Conservation (phyloP, 2,329 filamentous ascomycete genomes). For the Cytospora chrysosperma region DNA sequence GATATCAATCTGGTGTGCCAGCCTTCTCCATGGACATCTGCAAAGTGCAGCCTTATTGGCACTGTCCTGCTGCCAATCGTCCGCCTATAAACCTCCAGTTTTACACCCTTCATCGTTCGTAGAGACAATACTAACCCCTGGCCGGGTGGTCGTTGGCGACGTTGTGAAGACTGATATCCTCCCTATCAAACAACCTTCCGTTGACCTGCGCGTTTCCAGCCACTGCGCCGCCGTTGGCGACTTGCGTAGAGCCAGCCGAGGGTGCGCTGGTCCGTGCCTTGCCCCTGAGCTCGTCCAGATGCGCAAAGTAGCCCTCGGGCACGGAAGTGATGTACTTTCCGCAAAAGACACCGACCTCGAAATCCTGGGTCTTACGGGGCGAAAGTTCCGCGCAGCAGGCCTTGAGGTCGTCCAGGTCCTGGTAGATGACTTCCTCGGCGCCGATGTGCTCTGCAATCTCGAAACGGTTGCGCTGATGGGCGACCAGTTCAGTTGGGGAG, state of each 20-base stretch:
- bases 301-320: constrained; percentile 76
- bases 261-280: constrained; percentile 57
- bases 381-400: constrained; percentile 73
- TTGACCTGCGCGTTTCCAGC: constrained; percentile 22
- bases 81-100: background rate
- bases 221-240: background rate
- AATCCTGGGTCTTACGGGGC: constrained; percentile 56
- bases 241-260: constrained; percentile 16
- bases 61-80: background rate
- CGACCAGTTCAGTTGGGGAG: constrained; percentile 38
- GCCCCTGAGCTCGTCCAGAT: constrained; percentile 69
- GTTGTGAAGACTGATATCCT: constrained; percentile 26
- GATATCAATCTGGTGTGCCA: background rate
- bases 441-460: constrained; percentile 45
- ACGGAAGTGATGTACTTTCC: constrained; percentile 84
- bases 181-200: constrained; percentile 28
- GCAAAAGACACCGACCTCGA: constrained; percentile 91
- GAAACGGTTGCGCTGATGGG: constrained; percentile 39
- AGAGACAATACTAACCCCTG: background rate
- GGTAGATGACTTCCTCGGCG: constrained; percentile 56
- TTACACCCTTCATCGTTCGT: background rate
- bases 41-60: background rate
- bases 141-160: constrained; percentile 22
- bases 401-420: constrained; percentile 71
- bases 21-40: background rate